Base-by-base conservation (phyloP, 2,329 filamentous ascomycete genomes). In the Ceratocystis smalleyi region DNA sequence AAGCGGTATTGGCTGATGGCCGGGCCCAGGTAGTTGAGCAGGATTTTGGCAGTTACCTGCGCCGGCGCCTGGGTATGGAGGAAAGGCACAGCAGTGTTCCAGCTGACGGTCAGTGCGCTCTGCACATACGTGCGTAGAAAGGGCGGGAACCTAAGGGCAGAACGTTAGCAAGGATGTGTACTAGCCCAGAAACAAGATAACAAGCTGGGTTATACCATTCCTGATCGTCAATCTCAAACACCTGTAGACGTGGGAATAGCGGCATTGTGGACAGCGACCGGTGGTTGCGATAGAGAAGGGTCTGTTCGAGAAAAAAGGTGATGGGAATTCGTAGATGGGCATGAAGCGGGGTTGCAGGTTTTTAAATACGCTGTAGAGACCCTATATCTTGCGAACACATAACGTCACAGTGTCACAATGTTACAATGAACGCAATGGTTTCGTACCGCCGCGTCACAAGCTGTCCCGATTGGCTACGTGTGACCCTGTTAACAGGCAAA, bases 181-280 rank as follows among this genome's bases (percentile, higher is more conserved):
- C 12, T n/a, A 7, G 51, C 12, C 24, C 17, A 7, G 27, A 43
- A 60, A 7, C 12, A 51, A 68, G 67, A 55, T 27, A 22, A 35
- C 3, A n/a, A 22, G 17, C 49, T n/a, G 40, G 43, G 12, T 68
- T 74, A 65, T 75, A 86, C 84, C 85, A 87, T 64, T 79, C 69
- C 72, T 85, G 83, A 70, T 88, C 85, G 68, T 84, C 80, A 67
- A 87, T 83, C 76, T 88, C 85, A 68, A 83, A 84, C 68, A 86
- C 78, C 71, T 87, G 83, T 72, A 84, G 75, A 7, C 83, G 79
- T 6, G 81, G 82, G 64, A 83, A 72, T 47, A 79, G 74, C 60
- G 81, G 77, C 51, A 78, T 74, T 76, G 80, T 81, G 59, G 66
- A 12, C 43, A 22, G 24, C 22, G n/a, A 6, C 19, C 12, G 19